A percentile compares a stretch with the other conserved stretches of the same genome.
phyloP scores from a whole-genome alignment of 2,329 filamentous ascomycete species.

The Claviceps purpurea region DNA sequence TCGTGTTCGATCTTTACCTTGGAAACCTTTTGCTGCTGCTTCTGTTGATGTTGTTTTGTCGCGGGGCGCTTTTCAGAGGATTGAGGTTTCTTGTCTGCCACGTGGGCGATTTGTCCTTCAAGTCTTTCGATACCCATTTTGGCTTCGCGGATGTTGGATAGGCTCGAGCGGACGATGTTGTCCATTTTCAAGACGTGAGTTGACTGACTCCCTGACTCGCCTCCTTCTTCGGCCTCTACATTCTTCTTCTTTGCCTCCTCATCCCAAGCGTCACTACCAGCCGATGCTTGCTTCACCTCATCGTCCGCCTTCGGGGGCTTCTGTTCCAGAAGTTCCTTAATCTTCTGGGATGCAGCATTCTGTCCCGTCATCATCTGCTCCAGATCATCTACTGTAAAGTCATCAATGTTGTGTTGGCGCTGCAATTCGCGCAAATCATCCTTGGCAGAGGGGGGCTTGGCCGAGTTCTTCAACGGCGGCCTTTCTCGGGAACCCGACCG shows the following conservation, averaged over 20 bases:
- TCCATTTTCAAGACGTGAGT: slow-evolving; percentile 36
- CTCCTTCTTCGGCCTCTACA: neutral
- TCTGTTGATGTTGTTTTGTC: neutral
- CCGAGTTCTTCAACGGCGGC: slow-evolving; percentile 38
- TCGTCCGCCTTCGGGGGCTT: slow-evolving; percentile 12
- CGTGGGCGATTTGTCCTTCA: slow-evolving; percentile 35
- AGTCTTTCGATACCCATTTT: slow-evolving; percentile 46
- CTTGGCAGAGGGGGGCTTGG: slow-evolving; percentile 38
- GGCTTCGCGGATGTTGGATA: slow-evolving; percentile 38
- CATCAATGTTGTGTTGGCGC: slow-evolving; percentile 39
- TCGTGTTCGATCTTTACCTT: neutral
- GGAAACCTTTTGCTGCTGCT: neutral
- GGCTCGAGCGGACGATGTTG: slow-evolving; percentile 35
- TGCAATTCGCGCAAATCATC: slow-evolving; percentile 43
- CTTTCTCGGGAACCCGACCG: slow-evolving; percentile 30
- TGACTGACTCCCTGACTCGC: slow-evolving; percentile 26
- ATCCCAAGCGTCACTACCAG: neutral
- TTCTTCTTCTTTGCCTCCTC: slow-evolving; percentile 8
- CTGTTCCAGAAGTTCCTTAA: slow-evolving; percentile 14
- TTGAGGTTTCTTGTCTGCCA: slow-evolving; percentile 15
- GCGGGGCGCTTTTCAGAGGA: neutral
- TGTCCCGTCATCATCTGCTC: slow-evolving; percentile 34
- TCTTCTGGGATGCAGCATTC: slow-evolving; percentile 15
- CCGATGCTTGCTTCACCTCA: neutral
- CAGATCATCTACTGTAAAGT: slow-evolving; percentile 46